These are phyloP conservation scores for Polygonum maritimum DNA, from an alignment of 148 eudicot species.

Conservation along the genomic window DNA sequence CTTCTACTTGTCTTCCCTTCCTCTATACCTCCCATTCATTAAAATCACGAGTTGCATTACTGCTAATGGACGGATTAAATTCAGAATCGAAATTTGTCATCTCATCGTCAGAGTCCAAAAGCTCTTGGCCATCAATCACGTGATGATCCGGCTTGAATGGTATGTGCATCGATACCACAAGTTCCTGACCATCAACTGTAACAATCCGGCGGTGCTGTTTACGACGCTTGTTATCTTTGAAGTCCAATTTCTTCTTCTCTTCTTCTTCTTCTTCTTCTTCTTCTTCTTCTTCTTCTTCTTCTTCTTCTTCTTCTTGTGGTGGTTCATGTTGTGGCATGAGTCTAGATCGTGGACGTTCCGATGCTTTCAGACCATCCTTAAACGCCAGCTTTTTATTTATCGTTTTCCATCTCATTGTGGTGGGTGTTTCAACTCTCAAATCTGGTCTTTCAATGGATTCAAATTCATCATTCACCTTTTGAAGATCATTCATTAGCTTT, in stretches of 20 bases:
- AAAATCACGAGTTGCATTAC: not conserved
- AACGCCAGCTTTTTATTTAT: constrained; percentile 1
- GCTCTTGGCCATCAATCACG: constrained; percentile 8
- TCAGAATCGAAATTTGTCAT: not conserved
- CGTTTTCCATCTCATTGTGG: constrained; percentile 3
- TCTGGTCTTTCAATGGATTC: constrained; percentile 39
- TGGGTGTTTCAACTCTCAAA: constrained; percentile 15
- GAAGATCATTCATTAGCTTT: constrained; percentile 28
- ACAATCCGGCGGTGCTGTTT: not conserved
- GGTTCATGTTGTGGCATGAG: not conserved
- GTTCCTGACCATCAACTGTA: not conserved
- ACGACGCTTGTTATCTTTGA: not conserved
- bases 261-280: not conserved
- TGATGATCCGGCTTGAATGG: not conserved
- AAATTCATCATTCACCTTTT: constrained; percentile 37
- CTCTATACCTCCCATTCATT: constrained; percentile 7
- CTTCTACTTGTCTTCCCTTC: not conserved
- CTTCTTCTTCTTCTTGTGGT: not conserved
- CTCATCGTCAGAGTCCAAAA: constrained; percentile 7
- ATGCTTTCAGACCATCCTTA: not conserved
- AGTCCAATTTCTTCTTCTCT: not conserved
- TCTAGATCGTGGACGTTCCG: not conserved
- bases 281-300: not conserved
- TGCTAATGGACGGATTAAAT: not conserved
- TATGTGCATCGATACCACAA: not conserved